A percentile compares a stretch with the other conserved stretches of the same genome.
Conservation (phyloP, 2,329 filamentous ascomycete species). For the Emmonsia crescens region DNA sequence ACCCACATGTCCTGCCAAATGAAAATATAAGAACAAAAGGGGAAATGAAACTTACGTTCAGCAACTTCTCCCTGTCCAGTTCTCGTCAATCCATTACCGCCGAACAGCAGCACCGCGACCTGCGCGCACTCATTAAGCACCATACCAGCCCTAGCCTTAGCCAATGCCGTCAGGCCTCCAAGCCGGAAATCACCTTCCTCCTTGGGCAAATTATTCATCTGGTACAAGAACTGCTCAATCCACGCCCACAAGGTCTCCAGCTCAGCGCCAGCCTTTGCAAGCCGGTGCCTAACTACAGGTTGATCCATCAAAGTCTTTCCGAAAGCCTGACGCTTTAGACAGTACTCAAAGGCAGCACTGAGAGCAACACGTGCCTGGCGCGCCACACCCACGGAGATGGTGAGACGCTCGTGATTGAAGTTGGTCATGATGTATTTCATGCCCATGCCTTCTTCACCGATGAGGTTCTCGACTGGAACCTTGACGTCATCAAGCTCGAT, state of each 20-base stretch:
- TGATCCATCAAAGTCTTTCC: conserved; percentile 61
- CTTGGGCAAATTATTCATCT: conserved; percentile 50
- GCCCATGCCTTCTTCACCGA: conserved; percentile 58
- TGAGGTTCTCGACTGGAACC: conserved; percentile 58
- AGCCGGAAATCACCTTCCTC: conserved; percentile 42
- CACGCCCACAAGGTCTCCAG: conserved; percentile 62
- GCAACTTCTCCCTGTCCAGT: conserved; percentile 60
- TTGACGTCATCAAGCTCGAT: conserved; percentile 67
- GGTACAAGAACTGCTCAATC: conserved; percentile 60
- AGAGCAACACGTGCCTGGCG: conserved; percentile 53
- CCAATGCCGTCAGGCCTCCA: conserved; percentile 60
- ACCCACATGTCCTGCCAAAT: not conserved
- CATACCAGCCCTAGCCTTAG: conserved; percentile 62
- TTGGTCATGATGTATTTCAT: conserved; percentile 70
- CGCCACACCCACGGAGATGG: conserved; percentile 54
- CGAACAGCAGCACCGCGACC: conserved; percentile 59
- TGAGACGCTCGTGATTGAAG: conserved; percentile 67
- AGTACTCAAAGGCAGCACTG: conserved; percentile 50
- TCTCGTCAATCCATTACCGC: conserved; percentile 61
- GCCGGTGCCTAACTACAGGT: conserved; percentile 60
- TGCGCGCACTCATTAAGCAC: conserved; percentile 62
- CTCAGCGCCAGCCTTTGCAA: conserved; percentile 58
- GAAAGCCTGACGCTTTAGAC: conserved; percentile 56
- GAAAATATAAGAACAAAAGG: conserved; percentile 18
- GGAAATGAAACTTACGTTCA: conserved; percentile 47